Base-by-base conservation (phyloP, 2,329 filamentous ascomycete species). In the Hypoxylon sp. region DNA sequence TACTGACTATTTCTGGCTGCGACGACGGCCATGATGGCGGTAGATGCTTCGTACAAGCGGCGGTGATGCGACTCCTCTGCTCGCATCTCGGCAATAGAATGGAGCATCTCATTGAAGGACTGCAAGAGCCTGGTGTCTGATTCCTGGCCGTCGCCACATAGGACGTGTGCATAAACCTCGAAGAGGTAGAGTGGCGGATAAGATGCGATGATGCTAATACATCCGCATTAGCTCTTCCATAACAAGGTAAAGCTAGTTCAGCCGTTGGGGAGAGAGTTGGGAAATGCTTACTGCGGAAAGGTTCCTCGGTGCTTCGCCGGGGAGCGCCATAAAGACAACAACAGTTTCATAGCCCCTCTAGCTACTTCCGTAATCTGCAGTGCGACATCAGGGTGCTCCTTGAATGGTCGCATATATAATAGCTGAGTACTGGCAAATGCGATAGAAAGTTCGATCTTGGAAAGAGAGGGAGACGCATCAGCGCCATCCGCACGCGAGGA, bases 251-350 rank as follows among this genome's bases (percentile, higher is more conserved):
- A 45, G 9, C 11, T 9, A n/a, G 11, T 9, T 5, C 29, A 13
- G 11, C 8, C 17, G n/a, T 7, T 38, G 17, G 35, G 10, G 3
- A 21, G n/a, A 7, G 3, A 24, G 9, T 24, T 10, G 5, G 17
- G 26, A n/a, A 53, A 45, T 53, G 20, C 55, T 48, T 21, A 58
- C 55, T 50, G 55, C 29, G 55, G 38, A 41, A 58, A 49, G 20
- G 54, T 37, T 15, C 49, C 50, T n/a, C 42, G 38, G 4, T 42
- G 15, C 10, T 50, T 50, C 27, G 24, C 20, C 15, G 46, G 24
- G 8, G 40, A 54, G 4, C 21, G 20, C 55, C 55, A 54, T 42
- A 54, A 10, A 17, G 18, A 24, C 21, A 58, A 40, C 5, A 58
- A 23, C 11, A 54, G 49, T 7, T n/a, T 47, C 37, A 54, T 58